A percentile compares a stretch with the other conserved stretches of the same genome.
These are phyloP conservation scores for Pezicula rhizophila DNA, from an alignment of 2,329 filamentous ascomycete species.

Conservation along the genomic window DNA sequence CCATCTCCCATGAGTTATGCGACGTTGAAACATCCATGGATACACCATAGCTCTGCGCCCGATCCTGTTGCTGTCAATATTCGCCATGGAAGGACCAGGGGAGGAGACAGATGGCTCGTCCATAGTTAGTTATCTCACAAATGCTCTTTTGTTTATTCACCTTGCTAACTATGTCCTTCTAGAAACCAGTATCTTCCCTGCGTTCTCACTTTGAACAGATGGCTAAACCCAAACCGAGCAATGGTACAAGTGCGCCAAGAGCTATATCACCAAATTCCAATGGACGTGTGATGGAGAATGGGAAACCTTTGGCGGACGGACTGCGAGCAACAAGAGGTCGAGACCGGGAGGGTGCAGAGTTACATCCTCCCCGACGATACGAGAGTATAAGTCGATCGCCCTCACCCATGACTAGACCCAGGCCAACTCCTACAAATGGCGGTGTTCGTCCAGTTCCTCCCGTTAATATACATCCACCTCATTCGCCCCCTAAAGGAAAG, in stretches of 20 bases:
- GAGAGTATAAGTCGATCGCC: slow-evolving; percentile 19
- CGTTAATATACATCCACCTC: slow-evolving; percentile 64
- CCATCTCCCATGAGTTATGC: not conserved
- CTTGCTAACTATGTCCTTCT: slow-evolving; percentile 6
- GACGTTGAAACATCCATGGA: slow-evolving; percentile 9
- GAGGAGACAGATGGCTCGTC: slow-evolving; percentile 69
- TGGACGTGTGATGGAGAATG: slow-evolving; percentile 12
- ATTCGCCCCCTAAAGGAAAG: slow-evolving; percentile 54
- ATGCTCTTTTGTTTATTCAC: not conserved
- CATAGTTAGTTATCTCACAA: slow-evolving; percentile 46
- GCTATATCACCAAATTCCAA: slow-evolving; percentile 19
- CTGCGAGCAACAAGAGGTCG: slow-evolving; percentile 17
- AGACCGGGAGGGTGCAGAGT: slow-evolving; percentile 16
- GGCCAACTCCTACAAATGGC: slow-evolving; percentile 10
- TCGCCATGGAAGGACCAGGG: slow-evolving; percentile 36
- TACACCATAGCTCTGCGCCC: slow-evolving; percentile 8
- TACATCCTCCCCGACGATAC: slow-evolving; percentile 17
- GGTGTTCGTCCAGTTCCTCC: slow-evolving; percentile 38
- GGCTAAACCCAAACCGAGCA: slow-evolving; percentile 40
- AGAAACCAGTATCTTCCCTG: slow-evolving; percentile 79
- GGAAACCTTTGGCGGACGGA: slow-evolving; percentile 9
- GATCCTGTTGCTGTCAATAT: slow-evolving; percentile 8
- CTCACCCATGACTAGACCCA: slow-evolving; percentile 10
- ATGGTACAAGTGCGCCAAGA: slow-evolving; percentile 17
- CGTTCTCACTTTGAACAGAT: slow-evolving; percentile 79